Evolutionary conservation across 306 rosid species (phyloP), one percentile per base, ranked within the genome.

Genomic region (Inga oerstediana): DNA sequence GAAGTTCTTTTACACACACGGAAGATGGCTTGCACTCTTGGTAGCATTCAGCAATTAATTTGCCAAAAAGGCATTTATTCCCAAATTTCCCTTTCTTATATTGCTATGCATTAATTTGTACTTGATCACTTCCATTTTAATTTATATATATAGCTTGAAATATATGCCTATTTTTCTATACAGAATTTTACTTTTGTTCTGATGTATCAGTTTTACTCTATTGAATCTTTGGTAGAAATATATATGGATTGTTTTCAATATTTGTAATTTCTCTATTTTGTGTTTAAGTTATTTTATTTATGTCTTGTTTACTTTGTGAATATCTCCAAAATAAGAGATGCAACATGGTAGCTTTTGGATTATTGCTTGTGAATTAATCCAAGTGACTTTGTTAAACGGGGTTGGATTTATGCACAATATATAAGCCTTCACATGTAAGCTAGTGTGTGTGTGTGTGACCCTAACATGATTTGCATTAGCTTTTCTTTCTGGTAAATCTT

Each of bases 341-440:
- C 69, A 17, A 62, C 37, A 14, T 64, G 70, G 20, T 30, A 6
- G 77, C 34, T 61, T 51, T 56, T 68, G 74, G 68, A 9, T 32
- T 65, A 43, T 84, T 85, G 87, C 87, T 83, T 85, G 78, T 67
- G 73, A 77, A 64, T 34, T 45, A 85, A 80, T 81, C 77, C 79
- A 88, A 88, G 51, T 10, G 3, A 80, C 65, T 13, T 12, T 32
- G 41, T 75, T 59, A 68, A 68, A 44, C 43, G 49, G 79, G 66
- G 71, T 89, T 85, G 87, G 75, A 52, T 69, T 81, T 49, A n/a
- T 61, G 84, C 41, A 35, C 32, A 10, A 20, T 24, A 22, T 48
- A 24, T 20, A 15, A 74, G 76, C 34, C 89, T 81, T 86, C 72
- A 62, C 43, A 61, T 86, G 77, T 79, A 85, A 90, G 88, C 72